Evolutionary conservation across 2,329 filamentous ascomycete genomes (phyloP), one percentile per base, ranked within the genome.

Genomic region (Aspergillus fijiensis): DNA sequence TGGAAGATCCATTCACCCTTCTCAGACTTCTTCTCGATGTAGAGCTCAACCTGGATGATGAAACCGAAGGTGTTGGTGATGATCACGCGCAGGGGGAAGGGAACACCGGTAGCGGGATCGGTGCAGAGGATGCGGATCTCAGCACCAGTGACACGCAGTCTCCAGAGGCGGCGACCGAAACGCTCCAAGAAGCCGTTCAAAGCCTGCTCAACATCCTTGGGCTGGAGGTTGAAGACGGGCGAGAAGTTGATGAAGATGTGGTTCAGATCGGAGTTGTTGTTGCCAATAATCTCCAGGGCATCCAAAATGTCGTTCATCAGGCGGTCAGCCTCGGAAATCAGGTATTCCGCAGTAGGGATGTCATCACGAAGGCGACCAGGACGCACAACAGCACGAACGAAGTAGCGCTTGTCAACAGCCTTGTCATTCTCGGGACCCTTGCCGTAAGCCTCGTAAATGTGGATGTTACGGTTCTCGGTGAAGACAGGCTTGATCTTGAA

Each of bases 161-260:
- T 89, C 94, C 96, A 98, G 65, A 90, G 92, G 70, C 95, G 91
- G 67, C 92, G 89, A 68, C 95, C 95, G 72, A 98, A 99, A 64
- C 95, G 91, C 72, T 98, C 95, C 68, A 99, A 82, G 87, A 99
- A 99, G 58, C 93, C 93, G 72, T 90, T 92, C 25, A 99, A 87
- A 31, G 92, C 94, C 77, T 96, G 87, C 80, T 98, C 92, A 16
- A 99, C 92, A 80, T 97, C 92, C 61, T 87, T 81, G 3, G 95
- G 93, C 72, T 92, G 84, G 52, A 99, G 87, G 75, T 92, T 91
- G 87, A 99, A 98, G 60, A 97, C 91, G 10, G 93, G 92, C 0
- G 92, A 95, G 82, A 99, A 99, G 85, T 99, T 98, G 84, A 99
- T 95, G 83, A 99, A 99, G 84, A 99, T 95, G 81, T 99, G 95